Base-by-base conservation (phyloP, 441 rosid genomes). In the Dalechampia spathulata region DNA sequence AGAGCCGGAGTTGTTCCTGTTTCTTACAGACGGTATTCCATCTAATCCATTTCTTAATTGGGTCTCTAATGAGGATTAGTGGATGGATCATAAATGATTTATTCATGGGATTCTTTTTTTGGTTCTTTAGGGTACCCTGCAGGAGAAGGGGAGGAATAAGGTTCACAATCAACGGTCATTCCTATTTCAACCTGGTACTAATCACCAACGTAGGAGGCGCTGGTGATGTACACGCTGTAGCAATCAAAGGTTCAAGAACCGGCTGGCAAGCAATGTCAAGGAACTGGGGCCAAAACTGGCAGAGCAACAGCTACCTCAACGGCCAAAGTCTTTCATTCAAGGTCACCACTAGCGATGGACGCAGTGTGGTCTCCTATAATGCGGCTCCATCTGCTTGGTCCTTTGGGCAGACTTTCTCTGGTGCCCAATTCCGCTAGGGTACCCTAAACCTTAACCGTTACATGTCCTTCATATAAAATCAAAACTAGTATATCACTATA, bases 341-440 rank as follows among this genome's bases (percentile, higher is more conserved):
- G 62, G 81, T 80, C 67, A 71, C 74, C 1, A 73, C 78, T 15
- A 75, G 86, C 13, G 80, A 80, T 23, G 78, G 80, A 21, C 69
- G 69, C 38, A 38, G 50, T 16, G 45, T 71, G 41, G 54, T 75
- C 59, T 73, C 82, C 51, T n/a, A 54, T 69, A 61, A 75, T 32
- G 80, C 63, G 16, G 82, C 75, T 39, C 81, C 83, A 22, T 23
- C 79, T 25, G 50, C 54, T 28, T 80, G 86, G 86, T 66, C 80
- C 34, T 77, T 75, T 28, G 86, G 81, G 77, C 96, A 83, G 71
- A 92, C 98, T 46, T 92, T 77, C 75, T 7, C 80, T 10, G 96
- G 98, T 21, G 79, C 63, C 30, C 95, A 88, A 38, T 86, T 86
- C 77, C 87, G 76, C 69, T 91, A 61, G 69, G 49, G 17, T 20